phyloP scores from a whole-genome alignment of 225 moss, liverwort and hornwort species.

The Bryoerythrophyllum caledonicum region DNA sequence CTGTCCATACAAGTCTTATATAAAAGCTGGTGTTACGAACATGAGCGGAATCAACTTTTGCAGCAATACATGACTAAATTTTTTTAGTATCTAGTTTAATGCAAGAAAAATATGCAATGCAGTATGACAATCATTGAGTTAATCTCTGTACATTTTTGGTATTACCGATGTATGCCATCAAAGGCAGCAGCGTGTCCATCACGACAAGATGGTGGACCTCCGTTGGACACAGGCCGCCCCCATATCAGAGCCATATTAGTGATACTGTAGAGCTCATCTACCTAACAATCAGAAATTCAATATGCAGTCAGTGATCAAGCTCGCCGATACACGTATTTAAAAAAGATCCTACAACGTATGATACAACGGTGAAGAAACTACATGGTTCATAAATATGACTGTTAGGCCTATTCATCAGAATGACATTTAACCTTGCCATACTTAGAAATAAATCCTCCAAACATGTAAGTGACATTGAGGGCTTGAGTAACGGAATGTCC shows the following conservation, averaged over 20 bases:
- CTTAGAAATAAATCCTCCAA: constrained; percentile 71
- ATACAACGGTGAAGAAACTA: background rate
- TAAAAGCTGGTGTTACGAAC: background rate
- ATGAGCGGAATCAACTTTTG: background rate
- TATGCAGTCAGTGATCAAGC: background rate
- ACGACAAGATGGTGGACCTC: constrained; percentile 76
- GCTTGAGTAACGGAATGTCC: constrained; percentile 73
- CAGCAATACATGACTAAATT: background rate
- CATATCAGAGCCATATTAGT: constrained; percentile 68
- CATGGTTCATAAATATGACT: background rate
- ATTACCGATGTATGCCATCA: constrained; percentile 71
- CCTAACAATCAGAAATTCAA: constrained; percentile 33
- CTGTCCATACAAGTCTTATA: constrained; percentile 27
- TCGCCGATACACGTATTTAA: background rate
- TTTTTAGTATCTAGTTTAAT: background rate
- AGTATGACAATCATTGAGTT: constrained; percentile 17
- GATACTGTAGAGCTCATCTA: constrained; percentile 65
- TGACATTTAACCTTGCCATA: constrained; percentile 58
- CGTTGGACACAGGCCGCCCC: constrained; percentile 67
- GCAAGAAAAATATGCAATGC: background rate
- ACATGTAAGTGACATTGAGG: constrained; percentile 58
- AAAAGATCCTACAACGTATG: background rate
- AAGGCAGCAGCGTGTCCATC: constrained; percentile 79
- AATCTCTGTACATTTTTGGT: constrained; percentile 32
- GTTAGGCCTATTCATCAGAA: background rate